Conservation (phyloP, 257 asterid species). For the Solanum rostratum region DNA sequence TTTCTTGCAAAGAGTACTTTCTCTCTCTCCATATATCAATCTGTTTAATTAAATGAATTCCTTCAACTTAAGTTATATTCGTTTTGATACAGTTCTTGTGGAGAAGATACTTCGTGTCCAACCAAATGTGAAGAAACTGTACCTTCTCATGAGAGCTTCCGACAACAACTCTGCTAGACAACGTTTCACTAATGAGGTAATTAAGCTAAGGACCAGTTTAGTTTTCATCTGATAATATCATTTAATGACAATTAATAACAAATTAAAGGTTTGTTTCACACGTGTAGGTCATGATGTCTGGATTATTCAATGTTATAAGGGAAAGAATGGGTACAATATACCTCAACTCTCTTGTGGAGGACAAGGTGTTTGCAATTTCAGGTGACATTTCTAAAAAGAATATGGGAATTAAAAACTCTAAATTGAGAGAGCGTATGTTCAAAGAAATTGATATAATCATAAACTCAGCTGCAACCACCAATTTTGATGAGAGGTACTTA, state of each 20-base stretch:
- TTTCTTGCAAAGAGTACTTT: background rate
- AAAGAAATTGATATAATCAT: constrained; percentile 28
- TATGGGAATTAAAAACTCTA: constrained; percentile 8
- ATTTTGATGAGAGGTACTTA: constrained; percentile 16
- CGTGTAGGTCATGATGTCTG: background rate
- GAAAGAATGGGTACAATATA: background rate
- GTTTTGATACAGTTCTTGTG: constrained; percentile 12
- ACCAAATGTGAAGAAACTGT: constrained; percentile 34
- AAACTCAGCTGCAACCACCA: constrained; percentile 61
- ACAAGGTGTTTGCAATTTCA: constrained; percentile 6
- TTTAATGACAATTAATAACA: too few species aligned
- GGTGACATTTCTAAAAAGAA: constrained; percentile 16
- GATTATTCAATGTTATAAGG: background rate
- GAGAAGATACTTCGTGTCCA: constrained; percentile 44
- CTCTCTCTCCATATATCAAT: background rate
- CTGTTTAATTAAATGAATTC: background rate
- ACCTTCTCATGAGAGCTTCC: constrained; percentile 19
- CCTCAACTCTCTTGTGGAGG: background rate
- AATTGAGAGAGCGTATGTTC: constrained; percentile 21
- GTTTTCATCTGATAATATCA: too few species aligned
- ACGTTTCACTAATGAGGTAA: constrained; percentile 37
- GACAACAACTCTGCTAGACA: background rate
- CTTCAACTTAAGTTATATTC: background rate
- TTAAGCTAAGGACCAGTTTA: background rate
- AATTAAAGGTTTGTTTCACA: too few species aligned